phyloP scores from a whole-genome alignment of 495 filamentous ascomycete genomes.

The Usnea hakonensis region DNA sequence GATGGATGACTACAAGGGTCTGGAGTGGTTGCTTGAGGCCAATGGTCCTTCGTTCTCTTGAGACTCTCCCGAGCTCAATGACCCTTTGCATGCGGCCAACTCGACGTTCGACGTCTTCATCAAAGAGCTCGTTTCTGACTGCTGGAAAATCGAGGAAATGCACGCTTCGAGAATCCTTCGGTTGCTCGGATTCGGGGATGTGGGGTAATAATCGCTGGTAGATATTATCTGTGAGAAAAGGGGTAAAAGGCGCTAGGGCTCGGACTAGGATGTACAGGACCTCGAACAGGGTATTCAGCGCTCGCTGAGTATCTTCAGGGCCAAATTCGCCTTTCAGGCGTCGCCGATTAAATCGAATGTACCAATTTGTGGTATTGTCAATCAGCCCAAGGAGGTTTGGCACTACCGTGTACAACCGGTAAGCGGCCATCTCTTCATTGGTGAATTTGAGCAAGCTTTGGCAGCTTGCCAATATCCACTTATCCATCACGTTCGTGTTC shows the following conservation, averaged over 20 bases:
- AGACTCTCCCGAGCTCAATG: slow-evolving; percentile 80
- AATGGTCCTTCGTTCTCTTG: slow-evolving; percentile 75
- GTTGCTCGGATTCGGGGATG: slow-evolving; percentile 57
- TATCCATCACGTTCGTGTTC: slow-evolving; percentile 92
- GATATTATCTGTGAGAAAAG: slow-evolving; percentile 92
- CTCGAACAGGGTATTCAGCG: slow-evolving; percentile 94
- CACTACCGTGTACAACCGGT: slow-evolving; percentile 90
- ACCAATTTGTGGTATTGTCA: slow-evolving; percentile 98
- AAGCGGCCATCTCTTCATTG: slow-evolving; percentile 89
- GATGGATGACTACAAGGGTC: slow-evolving; percentile 82
- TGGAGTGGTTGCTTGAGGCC: slow-evolving; percentile 86
- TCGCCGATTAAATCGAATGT: slow-evolving; percentile 97
- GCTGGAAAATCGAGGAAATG: slow-evolving; percentile 91
- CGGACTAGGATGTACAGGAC: slow-evolving; percentile 83
- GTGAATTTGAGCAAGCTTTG: slow-evolving; percentile 90
- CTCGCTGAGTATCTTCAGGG: slow-evolving; percentile 77
- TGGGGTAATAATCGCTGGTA: slow-evolving; percentile 78
- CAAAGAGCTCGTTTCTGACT: slow-evolving; percentile 79
- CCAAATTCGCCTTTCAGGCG: slow-evolving; percentile 86
- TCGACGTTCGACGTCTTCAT: slow-evolving; percentile 74
- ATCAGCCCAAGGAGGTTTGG: slow-evolving; percentile 80
- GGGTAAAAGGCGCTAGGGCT: slow-evolving; percentile 87
- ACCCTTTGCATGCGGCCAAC: slow-evolving; percentile 91
- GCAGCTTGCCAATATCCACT: slow-evolving; percentile 90
- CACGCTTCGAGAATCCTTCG: slow-evolving; percentile 69